Evolutionary conservation across 257 asterid species (phyloP).

Genomic region (Solanum sparsipilum): DNA sequence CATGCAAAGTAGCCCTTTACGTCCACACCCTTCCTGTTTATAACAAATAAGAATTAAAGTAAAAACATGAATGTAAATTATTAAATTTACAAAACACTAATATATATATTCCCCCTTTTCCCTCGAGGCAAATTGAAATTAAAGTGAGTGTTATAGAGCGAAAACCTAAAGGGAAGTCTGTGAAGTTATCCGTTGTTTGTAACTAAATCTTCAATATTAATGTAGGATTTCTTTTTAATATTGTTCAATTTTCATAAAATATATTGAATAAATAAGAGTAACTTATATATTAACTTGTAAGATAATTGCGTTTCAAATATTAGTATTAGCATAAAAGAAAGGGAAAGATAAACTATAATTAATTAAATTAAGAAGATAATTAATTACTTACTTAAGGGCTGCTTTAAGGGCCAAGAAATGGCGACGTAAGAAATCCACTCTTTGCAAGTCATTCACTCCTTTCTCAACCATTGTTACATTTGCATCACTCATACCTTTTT

Average conservation of each 20-base stretch:
- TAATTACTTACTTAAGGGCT: neutral
- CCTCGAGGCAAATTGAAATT: too few relatives aligned
- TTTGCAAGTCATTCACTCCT: neutral
- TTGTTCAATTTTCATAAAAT: too few relatives aligned
- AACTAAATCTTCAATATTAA: too few relatives aligned
- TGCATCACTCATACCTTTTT: neutral
- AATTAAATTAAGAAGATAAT: neutral
- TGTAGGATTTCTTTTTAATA: too few relatives aligned
- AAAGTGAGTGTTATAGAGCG: too few relatives aligned
- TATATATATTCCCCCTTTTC: too few relatives aligned
- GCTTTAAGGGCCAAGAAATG: neutral
- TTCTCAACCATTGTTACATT: neutral
- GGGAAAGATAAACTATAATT: neutral
- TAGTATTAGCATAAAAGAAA: neutral
- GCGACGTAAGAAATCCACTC: neutral
- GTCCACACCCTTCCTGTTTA: conserved; percentile 24
- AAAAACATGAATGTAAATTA: neutral
- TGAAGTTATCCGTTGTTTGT: too few relatives aligned
- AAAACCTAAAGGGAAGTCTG: too few relatives aligned
- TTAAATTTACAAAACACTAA: too few relatives aligned
- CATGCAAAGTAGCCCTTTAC: conserved; percentile 46
- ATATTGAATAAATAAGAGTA: too few relatives aligned
- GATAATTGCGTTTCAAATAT: neutral
- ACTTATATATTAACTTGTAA: neutral
- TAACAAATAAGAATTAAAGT: neutral